Evolutionary conservation across 139 green algal genomes (phyloP), one percentile per base, ranked within the genome.

Genomic region (Tetratostichococcus sp.): DNA sequence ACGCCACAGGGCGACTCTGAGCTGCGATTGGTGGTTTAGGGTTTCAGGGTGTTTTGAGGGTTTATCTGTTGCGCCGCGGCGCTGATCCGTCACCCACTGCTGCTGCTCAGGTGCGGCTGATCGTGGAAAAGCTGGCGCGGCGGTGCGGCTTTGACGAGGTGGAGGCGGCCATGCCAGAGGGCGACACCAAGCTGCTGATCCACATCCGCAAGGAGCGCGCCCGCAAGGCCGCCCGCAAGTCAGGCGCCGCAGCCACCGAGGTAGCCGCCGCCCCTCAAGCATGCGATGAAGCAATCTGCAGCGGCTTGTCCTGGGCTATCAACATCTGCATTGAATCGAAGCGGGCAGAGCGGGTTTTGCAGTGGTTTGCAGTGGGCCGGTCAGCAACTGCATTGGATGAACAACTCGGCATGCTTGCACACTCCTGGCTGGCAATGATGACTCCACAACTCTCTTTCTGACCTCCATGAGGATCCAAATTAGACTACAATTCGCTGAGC

Each of bases 91-190:
- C n/a, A n/a, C n/a, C n/a, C n/a, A n/a, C n/a, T n/a, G n/a, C n/a
- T n/a, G n/a, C n/a, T n/a, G n/a, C n/a, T n/a, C 50, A 91, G 87
- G 86, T 96, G 17, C 84, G 89, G 5, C 84, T 94, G 1, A 90
- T 98, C 28, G 73, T 99, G 32, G 94, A 98, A 89, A 86, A 91
- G 30, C 80, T 98, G 35, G 90, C 91, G 3, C 82, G 88, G 67
- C 86, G 89, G 50, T 95, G 89, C 74, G 95, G 95, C 21, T 95
- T 91, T 66, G 91, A 98, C 5, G 87, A 80, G 0, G 87, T 99
- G 62, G 87, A 87, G 23, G 75, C 76, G 0, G 81, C 75, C 42
- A 94, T 95, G 30, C 95, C 95, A 0, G 72, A 89, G 50, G 77
- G 81, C 2, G 88, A 98, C 72, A 21, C 62, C 42, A 89, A 88